Conservation (phyloP, 257 asterid genomes). For the Gentiana dahurica region DNA sequence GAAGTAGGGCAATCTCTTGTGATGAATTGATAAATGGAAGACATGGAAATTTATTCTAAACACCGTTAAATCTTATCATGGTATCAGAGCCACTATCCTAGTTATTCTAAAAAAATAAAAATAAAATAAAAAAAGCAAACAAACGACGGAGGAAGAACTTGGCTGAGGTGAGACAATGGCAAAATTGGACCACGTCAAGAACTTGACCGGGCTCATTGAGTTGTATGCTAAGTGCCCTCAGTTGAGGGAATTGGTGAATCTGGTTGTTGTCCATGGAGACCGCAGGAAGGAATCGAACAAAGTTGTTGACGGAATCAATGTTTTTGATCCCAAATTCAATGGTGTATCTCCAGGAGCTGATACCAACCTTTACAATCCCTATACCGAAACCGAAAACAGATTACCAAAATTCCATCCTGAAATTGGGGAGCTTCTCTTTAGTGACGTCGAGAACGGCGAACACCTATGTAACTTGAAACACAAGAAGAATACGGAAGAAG, state of each 20-base stretch:
- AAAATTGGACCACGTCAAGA: constrained; percentile 75
- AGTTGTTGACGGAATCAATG: constrained; percentile 83
- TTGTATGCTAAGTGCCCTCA: constrained; percentile 69
- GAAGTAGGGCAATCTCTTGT: too few species aligned
- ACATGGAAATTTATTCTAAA: too few species aligned
- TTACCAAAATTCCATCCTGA: constrained; percentile 61
- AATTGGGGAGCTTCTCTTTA: constrained; percentile 66
- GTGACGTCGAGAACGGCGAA: constrained; percentile 72
- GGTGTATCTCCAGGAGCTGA: constrained; percentile 94
- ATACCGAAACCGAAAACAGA: constrained; percentile 57
- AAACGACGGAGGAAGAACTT: too few species aligned
- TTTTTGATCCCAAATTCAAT: constrained; percentile 90
- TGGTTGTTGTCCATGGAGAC: constrained; percentile 87
- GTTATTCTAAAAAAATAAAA: too few species aligned
- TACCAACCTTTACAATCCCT: constrained; percentile 52
- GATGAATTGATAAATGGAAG: too few species aligned
- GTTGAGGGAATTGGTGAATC: constrained; percentile 68
- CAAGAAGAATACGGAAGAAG: constrained; percentile 28
- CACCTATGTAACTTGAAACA: constrained; percentile 79
- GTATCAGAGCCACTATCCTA: too few species aligned
- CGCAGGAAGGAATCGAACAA: constrained; percentile 80
- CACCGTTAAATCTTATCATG: too few species aligned
- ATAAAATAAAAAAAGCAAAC: too few species aligned
- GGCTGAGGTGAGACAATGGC: constrained; percentile 48
- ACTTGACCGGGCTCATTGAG: constrained; percentile 75